Conservation (phyloP, 768 basidiomycete genomes). For the Termitomyces sp. region DNA sequence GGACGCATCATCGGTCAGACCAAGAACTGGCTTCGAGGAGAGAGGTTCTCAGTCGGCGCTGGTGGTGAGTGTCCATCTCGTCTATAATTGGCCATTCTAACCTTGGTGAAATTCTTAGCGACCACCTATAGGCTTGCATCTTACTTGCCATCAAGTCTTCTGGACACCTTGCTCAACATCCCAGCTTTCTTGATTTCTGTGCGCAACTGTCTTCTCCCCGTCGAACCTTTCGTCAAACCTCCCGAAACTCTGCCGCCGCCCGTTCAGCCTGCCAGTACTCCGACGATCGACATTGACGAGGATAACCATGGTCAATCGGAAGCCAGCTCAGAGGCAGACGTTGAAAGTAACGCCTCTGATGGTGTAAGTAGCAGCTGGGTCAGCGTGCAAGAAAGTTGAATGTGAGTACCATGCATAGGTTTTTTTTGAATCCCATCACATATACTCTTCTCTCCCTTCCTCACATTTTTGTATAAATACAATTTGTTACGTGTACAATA, state of each 20-base stretch:
- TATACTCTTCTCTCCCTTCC: background rate
- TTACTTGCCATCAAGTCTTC: conserved; percentile 57
- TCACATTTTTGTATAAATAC: conserved; percentile 1
- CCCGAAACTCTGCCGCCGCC: conserved; percentile 22
- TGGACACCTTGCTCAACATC: conserved; percentile 63
- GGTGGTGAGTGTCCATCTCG: conserved; percentile 52
- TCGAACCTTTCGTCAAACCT: conserved; percentile 36
- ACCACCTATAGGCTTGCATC: conserved; percentile 70
- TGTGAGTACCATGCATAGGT: background rate
- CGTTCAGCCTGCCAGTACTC: conserved; percentile 19
- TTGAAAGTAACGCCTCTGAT: conserved; percentile 56
- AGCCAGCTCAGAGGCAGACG: conserved; percentile 61
- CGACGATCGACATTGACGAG: conserved; percentile 9
- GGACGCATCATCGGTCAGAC: conserved; percentile 45
- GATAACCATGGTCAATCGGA: conserved; percentile 28
- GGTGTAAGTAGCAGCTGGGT: conserved; percentile 72
- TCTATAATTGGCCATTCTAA: conserved; percentile 1
- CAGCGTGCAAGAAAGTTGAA: conserved; percentile 37
- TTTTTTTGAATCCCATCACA: background rate
- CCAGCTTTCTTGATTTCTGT: conserved; percentile 62
- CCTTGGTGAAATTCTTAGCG: conserved; percentile 36
- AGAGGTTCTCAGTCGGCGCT: conserved; percentile 71
- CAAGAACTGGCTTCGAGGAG: conserved; percentile 59
- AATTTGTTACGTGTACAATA: conserved; percentile 11
- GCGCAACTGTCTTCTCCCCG: conserved; percentile 57